Evolutionary conservation across 2,329 filamentous ascomycete genomes (phyloP).

Genomic region (Aspergillus clavatus): DNA sequence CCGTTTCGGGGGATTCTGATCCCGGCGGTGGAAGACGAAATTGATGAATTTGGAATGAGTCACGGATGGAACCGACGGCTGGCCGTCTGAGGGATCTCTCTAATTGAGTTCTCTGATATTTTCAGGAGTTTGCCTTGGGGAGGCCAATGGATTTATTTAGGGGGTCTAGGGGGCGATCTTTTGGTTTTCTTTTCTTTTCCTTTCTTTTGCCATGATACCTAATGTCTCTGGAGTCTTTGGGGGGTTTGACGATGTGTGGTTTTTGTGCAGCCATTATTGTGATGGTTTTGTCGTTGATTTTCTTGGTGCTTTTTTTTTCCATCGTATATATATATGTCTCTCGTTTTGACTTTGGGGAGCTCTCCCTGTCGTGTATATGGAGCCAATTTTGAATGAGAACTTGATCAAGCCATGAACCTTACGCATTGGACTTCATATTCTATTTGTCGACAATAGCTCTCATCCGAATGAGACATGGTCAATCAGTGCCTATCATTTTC

Average conservation of each 20-base stretch:
- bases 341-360: too few species aligned
- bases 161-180: not conserved
- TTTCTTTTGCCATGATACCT: conserved; percentile 7
- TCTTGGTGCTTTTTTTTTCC: not conserved
- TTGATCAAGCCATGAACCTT: too few species aligned
- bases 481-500: too few species aligned
- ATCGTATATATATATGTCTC: too few species aligned
- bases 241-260: not conserved
- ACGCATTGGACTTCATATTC: too few species aligned
- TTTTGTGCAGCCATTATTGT: not conserved
- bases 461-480: too few species aligned
- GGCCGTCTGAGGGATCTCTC: conserved; percentile 20
- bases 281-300: too few species aligned
- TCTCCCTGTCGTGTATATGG: too few species aligned
- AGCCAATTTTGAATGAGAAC: too few species aligned
- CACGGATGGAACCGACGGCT: conserved; percentile 34
- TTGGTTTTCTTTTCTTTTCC: not conserved
- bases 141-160: not conserved
- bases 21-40: conserved; percentile 30
- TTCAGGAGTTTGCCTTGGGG: not conserved
- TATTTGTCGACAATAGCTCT: too few species aligned
- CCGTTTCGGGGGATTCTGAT: conserved; percentile 37
- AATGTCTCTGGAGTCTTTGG: conserved; percentile 5
- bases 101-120: not conserved
- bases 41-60: conserved; percentile 29